These are phyloP conservation scores for Aspergillus homomorphus DNA, from an alignment of 495 filamentous ascomycete genomes.

Conservation along the genomic window DNA sequence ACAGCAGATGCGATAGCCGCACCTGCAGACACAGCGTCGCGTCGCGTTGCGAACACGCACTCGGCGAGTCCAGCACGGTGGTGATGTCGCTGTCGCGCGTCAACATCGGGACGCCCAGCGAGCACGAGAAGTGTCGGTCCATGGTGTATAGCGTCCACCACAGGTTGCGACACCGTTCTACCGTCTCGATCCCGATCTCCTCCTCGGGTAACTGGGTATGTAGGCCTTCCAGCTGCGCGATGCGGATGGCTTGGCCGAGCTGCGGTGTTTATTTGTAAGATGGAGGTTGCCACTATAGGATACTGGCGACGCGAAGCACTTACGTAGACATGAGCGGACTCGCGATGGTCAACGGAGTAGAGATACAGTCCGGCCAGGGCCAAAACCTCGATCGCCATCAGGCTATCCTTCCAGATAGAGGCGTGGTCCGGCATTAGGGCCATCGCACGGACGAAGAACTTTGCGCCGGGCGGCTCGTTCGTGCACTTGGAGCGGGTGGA, in stretches of 20 bases:
- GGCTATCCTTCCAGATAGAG: conserved; percentile 26
- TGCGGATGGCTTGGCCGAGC: conserved; percentile 36
- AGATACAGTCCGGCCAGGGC: conserved; percentile 33
- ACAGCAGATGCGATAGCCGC: conserved; percentile 27
- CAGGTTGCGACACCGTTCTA: conserved; percentile 30
- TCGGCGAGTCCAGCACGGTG: conserved; percentile 24
- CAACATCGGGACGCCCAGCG: conserved; percentile 33
- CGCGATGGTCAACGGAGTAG: conserved; percentile 33
- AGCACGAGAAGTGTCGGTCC: conserved; percentile 36
- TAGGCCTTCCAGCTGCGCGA: conserved; percentile 34
- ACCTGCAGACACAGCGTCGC: conserved; percentile 32
- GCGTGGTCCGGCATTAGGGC: conserved; percentile 33
- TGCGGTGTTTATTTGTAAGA: conserved; percentile 8
- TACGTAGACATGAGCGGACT: conserved; percentile 33
- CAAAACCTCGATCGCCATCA: conserved; percentile 32
- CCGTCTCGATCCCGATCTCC: conserved; percentile 23
- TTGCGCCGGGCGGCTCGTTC: conserved; percentile 31
- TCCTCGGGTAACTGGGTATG: conserved; percentile 36
- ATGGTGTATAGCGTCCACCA: conserved; percentile 43
- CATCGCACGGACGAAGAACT: conserved; percentile 37
- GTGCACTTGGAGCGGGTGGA: conserved; percentile 16
- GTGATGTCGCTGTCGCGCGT: conserved; percentile 35
- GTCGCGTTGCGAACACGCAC: conserved; percentile 16
- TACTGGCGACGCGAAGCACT: neutral
- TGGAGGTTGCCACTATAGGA: too few species aligned